Base-by-base conservation (phyloP, 176 grass and related monocot species). In the Cymbopogon citratus region DNA sequence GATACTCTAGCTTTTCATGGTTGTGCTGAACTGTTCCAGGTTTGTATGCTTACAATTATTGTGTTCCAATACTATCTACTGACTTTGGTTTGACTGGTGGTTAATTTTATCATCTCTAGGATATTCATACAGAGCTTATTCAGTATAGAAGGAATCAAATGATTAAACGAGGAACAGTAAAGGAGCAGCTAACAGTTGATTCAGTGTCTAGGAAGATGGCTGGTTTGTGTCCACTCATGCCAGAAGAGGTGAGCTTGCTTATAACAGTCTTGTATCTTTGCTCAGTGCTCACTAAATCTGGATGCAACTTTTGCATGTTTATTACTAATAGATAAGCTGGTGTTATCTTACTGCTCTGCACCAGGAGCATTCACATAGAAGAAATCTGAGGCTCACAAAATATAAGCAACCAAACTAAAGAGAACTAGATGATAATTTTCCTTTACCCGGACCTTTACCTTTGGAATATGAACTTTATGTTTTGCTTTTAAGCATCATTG, bases 1-100 rank as follows among this genome's bases (percentile, higher is more conserved):
- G 92, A 98, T 80, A 90, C 91, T 83, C 73, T 99, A 88, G 96
- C 96, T 79, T 95, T 93, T 93, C 96, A 99, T 95, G 96, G 96
- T 66, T 99, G 92, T 67, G 96, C 96, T 73, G 96, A 99, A 90
- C 90, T 88, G 40, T 99, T 93, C 84, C 93, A 99, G 92, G 96
- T 99, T 88, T 39, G 61, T 85, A 73, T 83, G 61, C 3, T 74
- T 81, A 18, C 66, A 63, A 59, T 87, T 67, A 12, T 61, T 62
- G 72, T 57, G 8, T 69, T 84, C 63, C 49, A 46, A 43, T 85
- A 73, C 28, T 82, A 72, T 57, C 27, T 60, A 48, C 19, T 5
- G 51, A 66, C 12, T 81, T 77, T 52, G 40, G 11, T 79, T 87
- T 87, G 78, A 85, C 69, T 84, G 67, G 69, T 68, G 23, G 69